Percentiles rank a stretch among this genome's conserved stretches.
Conservation (phyloP, 1,139 yeast species). For the Candida neerlandica region DNA sequence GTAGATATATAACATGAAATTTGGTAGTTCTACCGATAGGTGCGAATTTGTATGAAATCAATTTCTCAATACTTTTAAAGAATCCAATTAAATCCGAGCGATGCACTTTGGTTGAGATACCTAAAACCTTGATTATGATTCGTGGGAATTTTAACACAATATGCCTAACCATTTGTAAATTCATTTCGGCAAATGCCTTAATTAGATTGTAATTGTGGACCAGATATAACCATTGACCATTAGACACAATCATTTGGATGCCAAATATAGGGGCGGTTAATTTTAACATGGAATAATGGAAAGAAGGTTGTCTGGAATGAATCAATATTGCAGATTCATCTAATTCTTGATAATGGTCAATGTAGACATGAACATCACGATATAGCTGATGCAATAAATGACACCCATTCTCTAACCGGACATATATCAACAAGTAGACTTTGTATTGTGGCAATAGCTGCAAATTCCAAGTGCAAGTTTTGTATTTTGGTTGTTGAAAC, state of each 20-base stretch:
- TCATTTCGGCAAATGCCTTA: slow-evolving; percentile 8
- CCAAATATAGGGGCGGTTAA: slow-evolving; percentile 9
- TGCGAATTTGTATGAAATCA: slow-evolving; percentile 13
- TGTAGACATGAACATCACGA: slow-evolving; percentile 1
- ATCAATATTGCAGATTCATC: slow-evolving; percentile 10
- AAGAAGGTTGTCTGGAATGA: slow-evolving; percentile 6
- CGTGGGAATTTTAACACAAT: slow-evolving; percentile 5
- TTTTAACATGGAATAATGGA: slow-evolving; percentile 7
- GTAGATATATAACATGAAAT: slow-evolving; percentile 14
- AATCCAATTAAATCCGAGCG: slow-evolving; percentile 5
- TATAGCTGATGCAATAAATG: slow-evolving; percentile 1
- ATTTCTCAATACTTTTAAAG: slow-evolving; percentile 11
- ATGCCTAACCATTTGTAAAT: slow-evolving; percentile 10
- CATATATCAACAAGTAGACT: slow-evolving; percentile 7
- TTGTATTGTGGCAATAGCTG: neutral
- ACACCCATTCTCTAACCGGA: slow-evolving; percentile 5
- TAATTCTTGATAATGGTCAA: slow-evolving; percentile 10
- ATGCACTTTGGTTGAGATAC: slow-evolving; percentile 9
- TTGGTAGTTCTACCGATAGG: slow-evolving; percentile 9
- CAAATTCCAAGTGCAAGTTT: slow-evolving; percentile 3
- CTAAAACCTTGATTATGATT: slow-evolving; percentile 12
- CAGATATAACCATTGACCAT: slow-evolving; percentile 5
- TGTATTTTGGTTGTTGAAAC: neutral
- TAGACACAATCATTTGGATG: slow-evolving; percentile 1
- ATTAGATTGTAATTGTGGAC: neutral